A percentile compares a stretch with the other conserved stretches of the same genome.
Conservation (phyloP, 139 green algal species). For the Coelastrella sp. region DNA sequence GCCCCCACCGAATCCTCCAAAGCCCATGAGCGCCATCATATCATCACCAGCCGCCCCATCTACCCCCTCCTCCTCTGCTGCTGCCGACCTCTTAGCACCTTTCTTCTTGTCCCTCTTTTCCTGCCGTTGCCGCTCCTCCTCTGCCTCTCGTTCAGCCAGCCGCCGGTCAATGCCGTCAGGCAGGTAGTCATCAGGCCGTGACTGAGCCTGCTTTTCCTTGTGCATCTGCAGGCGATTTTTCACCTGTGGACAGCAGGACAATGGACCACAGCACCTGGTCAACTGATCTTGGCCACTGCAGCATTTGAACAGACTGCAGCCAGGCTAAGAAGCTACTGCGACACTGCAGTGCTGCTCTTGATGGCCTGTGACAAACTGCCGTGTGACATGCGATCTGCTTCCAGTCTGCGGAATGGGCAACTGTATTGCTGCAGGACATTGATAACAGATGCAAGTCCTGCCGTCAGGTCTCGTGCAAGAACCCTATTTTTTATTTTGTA, state of each 20-base stretch:
- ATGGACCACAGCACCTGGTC: too few relatives aligned
- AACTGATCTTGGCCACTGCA: too few relatives aligned
- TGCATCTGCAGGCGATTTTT: constrained; percentile 66
- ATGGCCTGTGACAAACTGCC: too few relatives aligned
- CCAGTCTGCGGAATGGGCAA: too few relatives aligned
- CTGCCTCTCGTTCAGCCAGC: constrained; percentile 69
- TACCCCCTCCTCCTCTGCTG: constrained; percentile 63
- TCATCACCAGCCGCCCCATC: constrained; percentile 74
- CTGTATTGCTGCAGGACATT: too few relatives aligned
- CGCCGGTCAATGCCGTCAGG: constrained; percentile 71
- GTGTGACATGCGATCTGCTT: too few relatives aligned
- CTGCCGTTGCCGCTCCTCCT: constrained; percentile 53
- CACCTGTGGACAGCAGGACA: constrained; percentile 51
- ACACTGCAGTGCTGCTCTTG: too few relatives aligned
- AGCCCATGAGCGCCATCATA: constrained; percentile 94
- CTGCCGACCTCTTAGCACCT: constrained; percentile 69
- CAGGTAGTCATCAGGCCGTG: constrained; percentile 58
- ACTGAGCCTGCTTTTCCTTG: constrained; percentile 50
- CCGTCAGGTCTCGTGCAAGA: neutral
- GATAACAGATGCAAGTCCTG: neutral
- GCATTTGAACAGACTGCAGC: too few relatives aligned
- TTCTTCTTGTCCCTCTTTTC: constrained; percentile 63
- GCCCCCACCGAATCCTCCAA: constrained; percentile 89
- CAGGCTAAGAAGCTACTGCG: too few relatives aligned
- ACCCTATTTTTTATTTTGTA: neutral